Percentiles rank a stretch among this genome's conserved stretches.
phyloP scores from a whole-genome alignment of 108 stramenopile species.

The Cyclotella cryptica region DNA sequence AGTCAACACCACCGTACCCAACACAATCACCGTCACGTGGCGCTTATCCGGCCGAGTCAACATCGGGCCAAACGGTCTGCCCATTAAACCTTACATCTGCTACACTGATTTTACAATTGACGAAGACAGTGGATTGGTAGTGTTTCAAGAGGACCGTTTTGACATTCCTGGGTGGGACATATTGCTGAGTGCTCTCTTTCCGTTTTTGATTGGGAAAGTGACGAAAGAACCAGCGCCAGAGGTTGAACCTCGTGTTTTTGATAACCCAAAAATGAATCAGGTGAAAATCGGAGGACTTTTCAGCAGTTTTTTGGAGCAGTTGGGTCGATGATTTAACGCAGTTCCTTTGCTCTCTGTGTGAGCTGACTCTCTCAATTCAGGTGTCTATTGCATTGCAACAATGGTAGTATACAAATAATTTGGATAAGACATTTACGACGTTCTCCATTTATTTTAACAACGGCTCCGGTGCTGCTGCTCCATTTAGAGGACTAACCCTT shows the following conservation, averaged over 20 bases:
- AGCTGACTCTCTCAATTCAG: background rate
- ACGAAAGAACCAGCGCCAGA: constrained; percentile 22
- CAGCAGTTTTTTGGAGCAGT: constrained; percentile 4
- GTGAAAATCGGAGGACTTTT: background rate
- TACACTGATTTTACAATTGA: constrained; percentile 81
- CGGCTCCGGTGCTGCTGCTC: constrained; percentile 11
- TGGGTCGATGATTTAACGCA: background rate
- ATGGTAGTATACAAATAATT: background rate
- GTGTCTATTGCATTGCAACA: background rate
- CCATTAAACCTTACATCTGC: constrained; percentile 88
- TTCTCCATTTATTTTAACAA: background rate
- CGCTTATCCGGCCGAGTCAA: constrained; percentile 77
- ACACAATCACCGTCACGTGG: constrained; percentile 83
- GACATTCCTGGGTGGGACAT: constrained; percentile 75
- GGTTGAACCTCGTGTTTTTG: constrained; percentile 11
- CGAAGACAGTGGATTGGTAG: constrained; percentile 65
- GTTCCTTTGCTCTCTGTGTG: too few species aligned
- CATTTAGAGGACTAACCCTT: constrained; percentile 9
- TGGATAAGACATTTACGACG: background rate
- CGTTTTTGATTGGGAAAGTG: constrained; percentile 72
- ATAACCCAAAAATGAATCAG: background rate
- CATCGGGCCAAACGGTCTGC: constrained; percentile 74
- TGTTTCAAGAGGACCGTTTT: constrained; percentile 85
- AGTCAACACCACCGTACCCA: constrained; percentile 55
- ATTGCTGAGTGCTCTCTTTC: constrained; percentile 66